A percentile compares a stretch with the other conserved stretches of the same genome.
phyloP scores from a whole-genome alignment of 2,329 filamentous ascomycete genomes.

The Exophiala lecanii-corni region DNA sequence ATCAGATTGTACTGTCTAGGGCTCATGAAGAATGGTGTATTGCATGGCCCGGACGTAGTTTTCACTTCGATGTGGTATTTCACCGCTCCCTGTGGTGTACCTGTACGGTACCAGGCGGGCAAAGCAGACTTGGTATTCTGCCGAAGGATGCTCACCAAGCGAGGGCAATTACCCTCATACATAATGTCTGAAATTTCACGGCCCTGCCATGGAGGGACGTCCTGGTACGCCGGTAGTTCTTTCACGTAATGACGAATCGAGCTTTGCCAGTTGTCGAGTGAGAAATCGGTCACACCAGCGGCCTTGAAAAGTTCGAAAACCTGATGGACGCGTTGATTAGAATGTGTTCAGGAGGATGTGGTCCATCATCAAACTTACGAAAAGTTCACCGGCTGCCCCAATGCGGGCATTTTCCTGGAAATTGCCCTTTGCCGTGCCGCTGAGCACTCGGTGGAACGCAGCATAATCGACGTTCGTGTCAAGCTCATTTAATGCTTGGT shows the following conservation, averaged over 20 bases:
- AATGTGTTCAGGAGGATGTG: too few relatives aligned
- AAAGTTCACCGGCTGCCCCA: constrained; percentile 20
- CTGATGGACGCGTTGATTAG: too few relatives aligned
- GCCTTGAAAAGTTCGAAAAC: constrained; percentile 11
- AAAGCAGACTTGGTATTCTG: constrained; percentile 7
- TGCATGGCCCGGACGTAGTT: constrained; percentile 17
- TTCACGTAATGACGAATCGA: constrained; percentile 14
- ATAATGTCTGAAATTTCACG: constrained; percentile 17
- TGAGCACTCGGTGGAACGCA: constrained; percentile 5
- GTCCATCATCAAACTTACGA: constrained; percentile 9
- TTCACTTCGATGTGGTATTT: constrained; percentile 17
- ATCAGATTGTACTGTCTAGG: constrained; percentile 15
- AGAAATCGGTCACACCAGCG: constrained; percentile 5
- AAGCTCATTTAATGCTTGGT: constrained; percentile 11
- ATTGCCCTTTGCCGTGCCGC: constrained; percentile 2
- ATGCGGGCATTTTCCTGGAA: constrained; percentile 12
- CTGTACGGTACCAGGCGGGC: constrained; percentile 6
- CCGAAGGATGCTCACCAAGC: constrained; percentile 7
- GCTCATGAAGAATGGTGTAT: constrained; percentile 20
- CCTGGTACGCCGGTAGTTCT: constrained; percentile 4
- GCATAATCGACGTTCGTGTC: constrained; percentile 1
- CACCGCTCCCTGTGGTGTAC: not conserved
- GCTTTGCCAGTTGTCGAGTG: constrained; percentile 14
- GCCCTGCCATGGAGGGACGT: not conserved
- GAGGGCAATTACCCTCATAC: constrained; percentile 13